Evolutionary conservation across 495 filamentous ascomycete species (phyloP), one percentile per base, ranked within the genome.

Genomic region (Xylaria cubensis): DNA sequence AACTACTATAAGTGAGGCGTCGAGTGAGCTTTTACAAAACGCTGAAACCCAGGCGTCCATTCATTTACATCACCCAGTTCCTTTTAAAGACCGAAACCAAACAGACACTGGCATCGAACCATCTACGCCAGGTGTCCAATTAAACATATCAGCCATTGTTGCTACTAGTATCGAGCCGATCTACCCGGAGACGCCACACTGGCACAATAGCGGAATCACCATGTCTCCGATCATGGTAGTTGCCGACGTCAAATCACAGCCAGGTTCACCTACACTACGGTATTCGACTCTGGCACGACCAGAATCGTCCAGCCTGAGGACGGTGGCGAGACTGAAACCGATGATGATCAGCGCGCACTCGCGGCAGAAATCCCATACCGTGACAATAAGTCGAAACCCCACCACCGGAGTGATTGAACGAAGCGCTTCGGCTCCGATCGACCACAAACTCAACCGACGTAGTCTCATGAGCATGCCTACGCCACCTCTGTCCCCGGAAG

Each of bases 211-310:
- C 19, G 44, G 56, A 29, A 73, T 67, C 15, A 64, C 55, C 8
- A 51, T 78, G 39, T 76, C 76, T 13, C 74, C 72, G 1, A 73
- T 78, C 41, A 78, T 78, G 70, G 68, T 78, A 0, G 72, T 78
- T 15, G 67, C 72, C 15, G 72, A 78, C 67, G 26, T 74, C 32
- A 56, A 72, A 50, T 72, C 76, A 5, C 72, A 41, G 62, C 65
- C 68, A n/a, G 68, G 59, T 15, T 64, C 69, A 8, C 63, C 70
- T 67, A 61, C 53, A 26, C 42, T 72, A 8, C 70, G 50, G 13
- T 41, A 8, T 26, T 48, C 62, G 41, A 41, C 42, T 58, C 32
- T 50, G 48, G n/a, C 65, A 26, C 67, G 70, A 41, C 32, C 70
- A 50, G 48, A 62, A 21, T 50, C 51, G 56, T 24, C 41, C 32